Percentiles rank a stretch among this genome's conserved stretches.
Evolutionary conservation across 1,284 basidiomycete species (phyloP).

Genomic region (Heterobasidion annosum): DNA sequence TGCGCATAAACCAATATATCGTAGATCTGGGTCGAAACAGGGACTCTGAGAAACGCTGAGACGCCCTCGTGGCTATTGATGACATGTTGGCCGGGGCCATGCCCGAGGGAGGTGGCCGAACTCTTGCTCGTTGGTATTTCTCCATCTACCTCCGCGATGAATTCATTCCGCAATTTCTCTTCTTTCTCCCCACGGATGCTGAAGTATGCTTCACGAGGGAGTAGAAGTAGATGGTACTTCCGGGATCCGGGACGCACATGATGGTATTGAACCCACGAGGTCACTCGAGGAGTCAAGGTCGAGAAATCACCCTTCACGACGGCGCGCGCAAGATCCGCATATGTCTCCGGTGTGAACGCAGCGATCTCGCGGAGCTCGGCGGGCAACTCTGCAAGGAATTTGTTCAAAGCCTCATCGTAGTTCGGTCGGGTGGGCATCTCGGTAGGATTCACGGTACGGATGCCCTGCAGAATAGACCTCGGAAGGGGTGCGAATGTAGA

Average conservation of each 20-base stretch:
- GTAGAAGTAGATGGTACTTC: slow-evolving; percentile 44
- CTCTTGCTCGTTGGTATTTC: slow-evolving; percentile 11
- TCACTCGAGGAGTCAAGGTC: slow-evolving; percentile 36
- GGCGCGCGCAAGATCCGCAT: slow-evolving; percentile 39
- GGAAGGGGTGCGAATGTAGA: slow-evolving; percentile 52
- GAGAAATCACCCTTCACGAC: slow-evolving; percentile 32
- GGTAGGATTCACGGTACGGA: slow-evolving; percentile 37
- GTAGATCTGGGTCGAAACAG: slow-evolving; percentile 58
- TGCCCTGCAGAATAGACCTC: slow-evolving; percentile 33
- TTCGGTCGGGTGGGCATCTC: slow-evolving; percentile 51
- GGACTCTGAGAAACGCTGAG: slow-evolving; percentile 49
- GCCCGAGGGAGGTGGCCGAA: slow-evolving; percentile 9
- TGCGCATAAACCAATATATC: slow-evolving; percentile 62
- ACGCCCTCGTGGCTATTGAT: slow-evolving; percentile 24
- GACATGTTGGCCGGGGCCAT: slow-evolving; percentile 9
- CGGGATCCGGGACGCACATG: slow-evolving; percentile 53
- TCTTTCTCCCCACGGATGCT: slow-evolving; percentile 37
- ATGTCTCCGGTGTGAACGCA: slow-evolving; percentile 42
- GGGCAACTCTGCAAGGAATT: slow-evolving; percentile 44
- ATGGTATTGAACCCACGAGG: slow-evolving; percentile 48
- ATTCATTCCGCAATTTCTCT: slow-evolving; percentile 34
- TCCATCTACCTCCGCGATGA: slow-evolving; percentile 32
- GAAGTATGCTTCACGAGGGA: slow-evolving; percentile 54
- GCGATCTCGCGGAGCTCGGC: slow-evolving; percentile 52
- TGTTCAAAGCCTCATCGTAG: slow-evolving; percentile 40